Evolutionary conservation across 805 yeast genomes (phyloP).

Genomic region (Spathaspora gorwiae): DNA sequence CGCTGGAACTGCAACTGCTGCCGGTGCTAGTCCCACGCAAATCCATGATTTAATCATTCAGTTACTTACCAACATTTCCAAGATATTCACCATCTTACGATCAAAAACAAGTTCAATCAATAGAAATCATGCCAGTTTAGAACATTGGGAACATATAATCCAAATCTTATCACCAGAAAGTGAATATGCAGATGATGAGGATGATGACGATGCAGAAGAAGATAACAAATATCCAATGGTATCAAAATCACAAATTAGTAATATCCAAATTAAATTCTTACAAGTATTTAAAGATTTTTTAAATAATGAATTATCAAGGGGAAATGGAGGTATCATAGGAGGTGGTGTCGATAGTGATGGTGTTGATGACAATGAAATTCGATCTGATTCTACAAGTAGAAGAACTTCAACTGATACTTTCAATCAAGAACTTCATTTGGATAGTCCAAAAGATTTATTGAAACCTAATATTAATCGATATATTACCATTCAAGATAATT

Average conservation of each 20-base stretch:
- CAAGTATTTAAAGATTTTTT: constrained; percentile 33
- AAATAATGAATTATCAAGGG: constrained; percentile 20
- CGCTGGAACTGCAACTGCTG: background rate
- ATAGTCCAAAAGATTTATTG: constrained; percentile 11
- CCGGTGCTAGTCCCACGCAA: background rate
- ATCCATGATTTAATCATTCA: constrained; percentile 19
- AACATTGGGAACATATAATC: constrained; percentile 42
- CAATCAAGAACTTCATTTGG: background rate
- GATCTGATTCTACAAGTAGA: background rate
- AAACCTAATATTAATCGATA: constrained; percentile 41
- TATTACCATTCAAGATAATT: constrained; percentile 38
- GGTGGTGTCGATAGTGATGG: constrained; percentile 2
- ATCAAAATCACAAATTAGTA: constrained; percentile 20
- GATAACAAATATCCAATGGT: constrained; percentile 9
- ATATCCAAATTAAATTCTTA: constrained; percentile 38
- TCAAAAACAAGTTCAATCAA: constrained; percentile 32
- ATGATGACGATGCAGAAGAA: too few relatives aligned
- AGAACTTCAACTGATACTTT: background rate
- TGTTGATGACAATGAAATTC: background rate
- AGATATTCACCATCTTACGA: constrained; percentile 27
- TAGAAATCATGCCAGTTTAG: constrained; percentile 40
- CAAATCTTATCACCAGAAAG: constrained; percentile 21
- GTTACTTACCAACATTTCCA: constrained; percentile 28
- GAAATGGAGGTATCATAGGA: background rate
- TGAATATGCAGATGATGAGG: constrained; percentile 8